Evolutionary conservation across 1,139 yeast species (phyloP).

Genomic region (Taphrina populina): DNA sequence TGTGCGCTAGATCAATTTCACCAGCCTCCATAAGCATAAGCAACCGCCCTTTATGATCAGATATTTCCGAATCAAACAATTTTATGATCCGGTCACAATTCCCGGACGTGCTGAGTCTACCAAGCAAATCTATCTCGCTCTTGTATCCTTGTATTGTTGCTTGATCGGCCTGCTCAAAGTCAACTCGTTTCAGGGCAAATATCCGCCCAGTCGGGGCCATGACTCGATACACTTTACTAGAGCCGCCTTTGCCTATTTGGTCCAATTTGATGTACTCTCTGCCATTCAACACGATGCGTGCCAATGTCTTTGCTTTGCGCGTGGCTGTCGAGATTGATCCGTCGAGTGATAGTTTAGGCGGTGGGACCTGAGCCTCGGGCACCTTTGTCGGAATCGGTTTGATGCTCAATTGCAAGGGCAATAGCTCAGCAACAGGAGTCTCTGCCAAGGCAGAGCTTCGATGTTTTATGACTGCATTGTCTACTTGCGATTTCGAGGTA

Average conservation of each 20-base stretch:
- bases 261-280: slow-evolving; percentile 69
- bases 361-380: slow-evolving; percentile 13
- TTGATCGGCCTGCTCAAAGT: slow-evolving; percentile 77
- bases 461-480: no score
- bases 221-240: slow-evolving; percentile 87
- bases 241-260: slow-evolving; percentile 85
- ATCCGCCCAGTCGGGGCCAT: slow-evolving; percentile 53
- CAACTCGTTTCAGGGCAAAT: slow-evolving; percentile 80
- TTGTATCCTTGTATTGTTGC: slow-evolving; percentile 72
- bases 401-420: no score
- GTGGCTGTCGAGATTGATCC: slow-evolving; percentile 19
- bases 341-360: slow-evolving; percentile 22
- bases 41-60: slow-evolving; percentile 61
- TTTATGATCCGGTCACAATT: slow-evolving; percentile 73
- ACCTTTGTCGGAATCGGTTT: background rate
- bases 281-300: slow-evolving; percentile 32
- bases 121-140: slow-evolving; percentile 80
- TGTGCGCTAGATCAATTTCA: slow-evolving; percentile 84
- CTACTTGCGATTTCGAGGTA: no score
- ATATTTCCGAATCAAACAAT: slow-evolving; percentile 69
- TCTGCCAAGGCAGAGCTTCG: no score
- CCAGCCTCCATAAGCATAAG: slow-evolving; percentile 85
- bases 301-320: slow-evolving; percentile 20
- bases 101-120: slow-evolving; percentile 50
- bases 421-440: no score